Conservation (phyloP, 2,329 filamentous ascomycete genomes). For the Cordyceps cicadae region DNA sequence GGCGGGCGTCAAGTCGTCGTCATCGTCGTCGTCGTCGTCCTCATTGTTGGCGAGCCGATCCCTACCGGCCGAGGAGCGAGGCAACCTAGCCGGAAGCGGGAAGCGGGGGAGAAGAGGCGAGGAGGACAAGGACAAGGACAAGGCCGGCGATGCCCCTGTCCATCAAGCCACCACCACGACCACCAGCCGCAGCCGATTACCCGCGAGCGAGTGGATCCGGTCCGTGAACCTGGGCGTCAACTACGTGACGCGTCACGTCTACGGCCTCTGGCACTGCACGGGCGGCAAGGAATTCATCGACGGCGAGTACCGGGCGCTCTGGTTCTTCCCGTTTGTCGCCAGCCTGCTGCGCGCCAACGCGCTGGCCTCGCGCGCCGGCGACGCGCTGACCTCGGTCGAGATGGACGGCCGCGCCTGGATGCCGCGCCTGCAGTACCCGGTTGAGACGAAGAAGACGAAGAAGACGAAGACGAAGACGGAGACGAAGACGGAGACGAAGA, state of each 20-base stretch:
- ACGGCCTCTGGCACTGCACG: slow-evolving; percentile 19
- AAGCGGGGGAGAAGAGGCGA: no score
- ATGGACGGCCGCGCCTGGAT: slow-evolving; percentile 9
- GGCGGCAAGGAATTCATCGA: slow-evolving; percentile 18
- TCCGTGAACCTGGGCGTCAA: slow-evolving; percentile 25
- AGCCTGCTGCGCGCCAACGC: slow-evolving; percentile 10
- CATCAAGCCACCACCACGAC: not conserved
- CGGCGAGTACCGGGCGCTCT: slow-evolving; percentile 15
- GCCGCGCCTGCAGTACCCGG: slow-evolving; percentile 2
- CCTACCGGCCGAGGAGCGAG: no score
- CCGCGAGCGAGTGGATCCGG: slow-evolving; percentile 22
- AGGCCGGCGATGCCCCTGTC: not conserved
- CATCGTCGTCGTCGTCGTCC: slow-evolving; percentile 10
- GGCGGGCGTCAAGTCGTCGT: slow-evolving; percentile 18
- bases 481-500: no score
- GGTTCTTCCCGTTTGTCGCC: slow-evolving; percentile 16
- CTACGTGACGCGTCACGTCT: slow-evolving; percentile 17
- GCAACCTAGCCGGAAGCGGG: not conserved
- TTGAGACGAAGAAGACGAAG: not conserved
- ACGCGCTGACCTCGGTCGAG: not conserved
- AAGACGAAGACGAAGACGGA: no score
- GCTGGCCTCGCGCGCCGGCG: slow-evolving; percentile 6
- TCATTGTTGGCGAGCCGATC: not conserved
- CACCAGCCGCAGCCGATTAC: slow-evolving; percentile 1
- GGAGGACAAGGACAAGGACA: no score